Evolutionary conservation across 2,329 filamentous ascomycete genomes (phyloP).

Genomic region (Sclerotinia subarctica): DNA sequence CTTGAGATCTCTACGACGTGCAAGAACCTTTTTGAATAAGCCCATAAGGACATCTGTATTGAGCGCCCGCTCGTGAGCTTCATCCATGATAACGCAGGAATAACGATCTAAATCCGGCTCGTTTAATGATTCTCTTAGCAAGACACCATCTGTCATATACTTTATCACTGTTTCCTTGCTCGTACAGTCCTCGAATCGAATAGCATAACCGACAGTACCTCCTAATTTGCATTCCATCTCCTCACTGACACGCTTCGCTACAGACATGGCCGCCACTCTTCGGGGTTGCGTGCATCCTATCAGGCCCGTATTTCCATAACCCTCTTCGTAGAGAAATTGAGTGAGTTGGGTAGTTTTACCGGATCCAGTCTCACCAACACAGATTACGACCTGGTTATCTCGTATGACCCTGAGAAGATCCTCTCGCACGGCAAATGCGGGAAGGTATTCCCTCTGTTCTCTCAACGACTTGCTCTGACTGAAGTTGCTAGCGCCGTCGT

Average conservation of each 20-base stretch:
- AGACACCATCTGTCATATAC: conserved; percentile 97
- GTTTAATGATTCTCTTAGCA: conserved; percentile 88
- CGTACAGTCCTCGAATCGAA: conserved; percentile 97
- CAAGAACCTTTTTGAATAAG: conserved; percentile 93
- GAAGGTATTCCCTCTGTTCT: conserved; percentile 89
- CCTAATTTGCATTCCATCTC: conserved; percentile 96
- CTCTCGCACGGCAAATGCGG: conserved; percentile 93
- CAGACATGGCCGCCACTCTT: conserved; percentile 97
- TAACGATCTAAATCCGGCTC: conserved; percentile 93
- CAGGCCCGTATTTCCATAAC: conserved; percentile 81
- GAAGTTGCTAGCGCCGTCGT: conserved; percentile 82
- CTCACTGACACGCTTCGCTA: conserved; percentile 95
- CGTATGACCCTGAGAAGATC: conserved; percentile 87
- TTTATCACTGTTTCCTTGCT: conserved; percentile 95
- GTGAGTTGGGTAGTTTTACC: conserved; percentile 97
- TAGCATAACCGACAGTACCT: conserved; percentile 87
- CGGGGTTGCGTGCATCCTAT: conserved; percentile 96
- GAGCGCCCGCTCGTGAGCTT: conserved; percentile 92
- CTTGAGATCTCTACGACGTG: conserved; percentile 85
- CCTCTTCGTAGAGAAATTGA: conserved; percentile 93
- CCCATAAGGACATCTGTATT: conserved; percentile 98
- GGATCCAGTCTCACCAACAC: conserved; percentile 94
- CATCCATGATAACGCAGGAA: conserved; percentile 99
- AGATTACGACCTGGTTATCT: conserved; percentile 95
- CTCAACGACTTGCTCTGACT: conserved; percentile 86